Evolutionary conservation across 2,329 filamentous ascomycete genomes (phyloP).

Genomic region (Alternaria arbusti): DNA sequence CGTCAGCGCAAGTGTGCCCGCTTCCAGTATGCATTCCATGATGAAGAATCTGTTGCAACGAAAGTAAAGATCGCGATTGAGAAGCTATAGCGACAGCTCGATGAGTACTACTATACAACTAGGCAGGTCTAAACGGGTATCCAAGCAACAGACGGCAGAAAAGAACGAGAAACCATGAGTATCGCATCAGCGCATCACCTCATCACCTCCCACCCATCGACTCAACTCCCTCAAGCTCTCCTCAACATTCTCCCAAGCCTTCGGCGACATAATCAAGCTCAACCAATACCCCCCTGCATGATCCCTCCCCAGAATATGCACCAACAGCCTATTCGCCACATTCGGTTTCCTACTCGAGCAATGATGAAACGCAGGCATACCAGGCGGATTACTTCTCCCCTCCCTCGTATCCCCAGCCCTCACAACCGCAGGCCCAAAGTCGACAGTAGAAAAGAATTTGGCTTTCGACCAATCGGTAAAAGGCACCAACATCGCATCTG

Average conservation of each 20-base stretch:
- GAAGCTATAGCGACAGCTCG: background rate
- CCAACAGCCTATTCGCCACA: constrained; percentile 11
- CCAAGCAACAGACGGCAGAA: background rate
- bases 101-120: background rate
- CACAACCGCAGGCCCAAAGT: constrained; percentile 23
- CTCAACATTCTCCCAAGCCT: constrained; percentile 19
- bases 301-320: constrained; percentile 23
- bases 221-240: constrained; percentile 1
- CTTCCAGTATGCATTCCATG: background rate
- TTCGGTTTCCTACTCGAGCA: constrained; percentile 8
- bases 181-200: background rate
- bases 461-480: constrained; percentile 24
- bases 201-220: background rate
- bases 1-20: background rate
- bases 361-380: constrained; percentile 20
- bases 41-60: background rate
- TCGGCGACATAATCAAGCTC: constrained; percentile 8
- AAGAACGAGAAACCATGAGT: background rate
- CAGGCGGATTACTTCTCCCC: constrained; percentile 13
- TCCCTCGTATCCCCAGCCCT: constrained; percentile 1
- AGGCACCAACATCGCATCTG: constrained; percentile 15
- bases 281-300: constrained; percentile 18
- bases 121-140: background rate
- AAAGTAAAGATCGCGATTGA: background rate
- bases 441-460: constrained; percentile 24